Conservation (phyloP, 345 rosid species). For the Syzygium jambos region DNA sequence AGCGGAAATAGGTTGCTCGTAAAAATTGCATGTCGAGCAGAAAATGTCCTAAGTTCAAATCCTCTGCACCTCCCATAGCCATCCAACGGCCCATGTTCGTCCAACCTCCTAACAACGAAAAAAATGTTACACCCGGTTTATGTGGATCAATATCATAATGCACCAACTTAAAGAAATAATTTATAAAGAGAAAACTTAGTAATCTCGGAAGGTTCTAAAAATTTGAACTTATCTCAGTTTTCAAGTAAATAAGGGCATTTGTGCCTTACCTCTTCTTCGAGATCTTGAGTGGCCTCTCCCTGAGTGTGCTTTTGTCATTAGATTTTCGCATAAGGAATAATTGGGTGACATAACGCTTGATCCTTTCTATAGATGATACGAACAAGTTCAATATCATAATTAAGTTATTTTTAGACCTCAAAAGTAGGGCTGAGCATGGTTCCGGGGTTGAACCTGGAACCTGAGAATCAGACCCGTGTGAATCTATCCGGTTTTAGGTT, state of each 20-base stretch:
- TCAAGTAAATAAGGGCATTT: background rate
- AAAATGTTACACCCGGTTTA: background rate
- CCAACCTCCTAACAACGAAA: background rate
- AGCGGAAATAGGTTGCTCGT: background rate
- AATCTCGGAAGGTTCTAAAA: background rate
- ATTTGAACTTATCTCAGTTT: background rate
- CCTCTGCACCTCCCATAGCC: background rate
- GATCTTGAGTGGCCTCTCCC: background rate
- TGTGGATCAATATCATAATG: background rate
- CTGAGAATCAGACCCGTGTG: no score
- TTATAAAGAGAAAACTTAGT: background rate
- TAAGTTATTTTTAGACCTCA: background rate
- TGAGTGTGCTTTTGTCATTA: background rate
- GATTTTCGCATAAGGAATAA: background rate
- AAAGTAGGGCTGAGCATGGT: background rate
- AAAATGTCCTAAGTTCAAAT: background rate
- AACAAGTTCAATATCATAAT: background rate
- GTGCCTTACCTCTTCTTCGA: background rate
- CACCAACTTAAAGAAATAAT: background rate
- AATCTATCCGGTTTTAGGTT: no score
- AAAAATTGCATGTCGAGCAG: background rate
- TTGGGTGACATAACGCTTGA: background rate
- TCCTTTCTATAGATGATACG: background rate
- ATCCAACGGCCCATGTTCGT: background rate
- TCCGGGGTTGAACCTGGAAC: no score